Evolutionary conservation across 2,329 filamentous ascomycete species (phyloP).

Genomic region (Claviceps sp.): DNA sequence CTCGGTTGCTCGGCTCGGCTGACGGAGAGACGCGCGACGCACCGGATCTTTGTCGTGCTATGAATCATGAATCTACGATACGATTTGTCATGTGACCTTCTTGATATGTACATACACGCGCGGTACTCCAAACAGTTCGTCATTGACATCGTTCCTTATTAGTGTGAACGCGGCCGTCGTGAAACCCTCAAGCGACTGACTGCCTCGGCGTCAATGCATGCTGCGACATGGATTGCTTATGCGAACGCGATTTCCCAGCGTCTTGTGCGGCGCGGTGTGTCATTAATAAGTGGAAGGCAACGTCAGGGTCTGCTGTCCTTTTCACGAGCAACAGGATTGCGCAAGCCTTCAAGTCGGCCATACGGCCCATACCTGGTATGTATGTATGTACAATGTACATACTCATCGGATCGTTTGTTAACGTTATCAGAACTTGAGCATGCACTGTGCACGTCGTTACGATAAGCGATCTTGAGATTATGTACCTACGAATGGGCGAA

Average conservation of each 20-base stretch:
- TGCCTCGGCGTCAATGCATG: background rate
- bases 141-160: background rate
- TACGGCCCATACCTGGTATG: too few species aligned
- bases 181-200: background rate
- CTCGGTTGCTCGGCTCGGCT: background rate
- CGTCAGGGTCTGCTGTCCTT: background rate
- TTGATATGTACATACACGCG: background rate
- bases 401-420: too few species aligned
- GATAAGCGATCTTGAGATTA: too few species aligned
- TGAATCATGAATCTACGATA: too few species aligned
- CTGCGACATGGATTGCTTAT: background rate
- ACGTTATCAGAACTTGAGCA: too few species aligned
- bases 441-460: too few species aligned
- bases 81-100: background rate
- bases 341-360: too few species aligned
- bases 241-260: background rate
- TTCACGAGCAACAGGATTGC: background rate
- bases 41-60: background rate
- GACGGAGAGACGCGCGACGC: slow-evolving; percentile 1
- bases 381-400: too few species aligned
- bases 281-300: background rate
- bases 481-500: too few species aligned
- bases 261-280: background rate
- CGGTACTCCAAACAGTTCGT: background rate
- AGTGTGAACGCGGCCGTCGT: background rate